Percentiles rank a stretch among this genome's conserved stretches.
Conservation (phyloP, 805 yeast species). For the Cyberlindnera xylosilytica region DNA sequence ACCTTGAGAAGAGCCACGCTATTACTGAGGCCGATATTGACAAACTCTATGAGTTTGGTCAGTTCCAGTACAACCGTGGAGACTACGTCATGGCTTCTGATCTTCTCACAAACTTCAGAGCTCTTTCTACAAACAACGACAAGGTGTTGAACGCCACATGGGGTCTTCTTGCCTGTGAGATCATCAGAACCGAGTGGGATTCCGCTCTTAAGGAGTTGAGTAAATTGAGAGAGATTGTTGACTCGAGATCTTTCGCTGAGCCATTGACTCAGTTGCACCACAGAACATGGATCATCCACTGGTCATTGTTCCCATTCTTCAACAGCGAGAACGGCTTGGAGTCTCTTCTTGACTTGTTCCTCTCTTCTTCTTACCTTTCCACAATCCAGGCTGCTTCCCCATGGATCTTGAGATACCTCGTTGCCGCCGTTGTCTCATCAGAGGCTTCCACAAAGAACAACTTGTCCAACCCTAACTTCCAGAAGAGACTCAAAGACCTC, state of each 20-base stretch:
- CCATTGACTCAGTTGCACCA: constrained; percentile 58
- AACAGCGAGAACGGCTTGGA: constrained; percentile 50
- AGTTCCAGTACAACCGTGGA: constrained; percentile 61
- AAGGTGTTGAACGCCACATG: constrained; percentile 56
- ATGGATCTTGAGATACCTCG: constrained; percentile 64
- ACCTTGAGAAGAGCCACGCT: constrained; percentile 41
- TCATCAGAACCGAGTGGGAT: constrained; percentile 50
- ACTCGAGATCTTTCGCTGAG: constrained; percentile 48
- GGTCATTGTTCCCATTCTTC: constrained; percentile 64
- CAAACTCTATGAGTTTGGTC: constrained; percentile 55
- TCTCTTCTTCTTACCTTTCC: constrained; percentile 56
- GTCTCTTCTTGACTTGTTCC: constrained; percentile 52
- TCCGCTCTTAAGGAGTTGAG: constrained; percentile 51
- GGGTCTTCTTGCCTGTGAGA: constrained; percentile 66
- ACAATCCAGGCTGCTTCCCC: constrained; percentile 72
- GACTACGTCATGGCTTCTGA: constrained; percentile 59
- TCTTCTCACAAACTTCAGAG: constrained; percentile 53
- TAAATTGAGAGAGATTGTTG: constrained; percentile 56
- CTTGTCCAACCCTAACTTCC: constrained; percentile 34
- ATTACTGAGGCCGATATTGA: constrained; percentile 47
- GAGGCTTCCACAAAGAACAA: constrained; percentile 29
- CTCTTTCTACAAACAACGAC: constrained; percentile 49
- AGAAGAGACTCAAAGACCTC: constrained; percentile 55
- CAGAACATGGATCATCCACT: constrained; percentile 68
- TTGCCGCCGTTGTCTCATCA: constrained; percentile 53